These are phyloP conservation scores for Parachaetomium inaequale DNA, from an alignment of 495 filamentous ascomycete genomes.

Conservation along the genomic window DNA sequence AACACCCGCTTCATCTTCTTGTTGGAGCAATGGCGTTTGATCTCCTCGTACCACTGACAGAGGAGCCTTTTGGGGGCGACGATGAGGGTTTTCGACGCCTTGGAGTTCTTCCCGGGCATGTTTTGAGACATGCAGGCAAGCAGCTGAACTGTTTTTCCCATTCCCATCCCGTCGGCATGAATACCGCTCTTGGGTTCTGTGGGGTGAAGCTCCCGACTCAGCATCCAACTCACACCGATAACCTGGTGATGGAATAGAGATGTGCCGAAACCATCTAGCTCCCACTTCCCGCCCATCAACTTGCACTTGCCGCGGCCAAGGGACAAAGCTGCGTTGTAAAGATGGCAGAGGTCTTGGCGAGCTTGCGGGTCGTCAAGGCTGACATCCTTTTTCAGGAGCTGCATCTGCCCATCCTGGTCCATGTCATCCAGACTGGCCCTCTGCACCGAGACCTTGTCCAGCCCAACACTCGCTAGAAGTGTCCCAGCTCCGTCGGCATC, in stretches of 20 bases:
- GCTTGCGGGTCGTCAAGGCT: background rate
- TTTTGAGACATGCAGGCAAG: conserved; percentile 52
- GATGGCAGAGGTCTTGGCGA: background rate
- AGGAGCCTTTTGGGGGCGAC: conserved; percentile 53
- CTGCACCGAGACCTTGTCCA: background rate
- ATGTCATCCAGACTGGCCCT: background rate
- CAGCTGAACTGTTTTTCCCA: conserved; percentile 58
- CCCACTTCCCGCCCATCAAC: conserved; percentile 5
- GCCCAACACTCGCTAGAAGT: too few species aligned
- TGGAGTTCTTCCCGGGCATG: conserved; percentile 25
- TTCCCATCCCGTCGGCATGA: conserved; percentile 59
- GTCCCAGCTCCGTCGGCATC: background rate
- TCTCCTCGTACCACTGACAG: conserved; percentile 57
- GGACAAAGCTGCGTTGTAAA: background rate
- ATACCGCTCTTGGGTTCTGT: conserved; percentile 51
- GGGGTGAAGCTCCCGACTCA: conserved; percentile 46
- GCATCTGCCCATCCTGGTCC: background rate
- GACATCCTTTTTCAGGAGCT: background rate
- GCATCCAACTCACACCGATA: conserved; percentile 55
- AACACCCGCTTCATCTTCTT: conserved; percentile 22
- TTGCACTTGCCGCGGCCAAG: conserved; percentile 4
- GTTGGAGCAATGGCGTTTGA: conserved; percentile 25
- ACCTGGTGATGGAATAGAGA: conserved; percentile 53
- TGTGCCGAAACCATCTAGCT: conserved; percentile 34
- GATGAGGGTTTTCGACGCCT: conserved; percentile 38